Evolutionary conservation across 306 rosid genomes (phyloP), one percentile per base, ranked within the genome.

Genomic region (Ormosia semicastrata): DNA sequence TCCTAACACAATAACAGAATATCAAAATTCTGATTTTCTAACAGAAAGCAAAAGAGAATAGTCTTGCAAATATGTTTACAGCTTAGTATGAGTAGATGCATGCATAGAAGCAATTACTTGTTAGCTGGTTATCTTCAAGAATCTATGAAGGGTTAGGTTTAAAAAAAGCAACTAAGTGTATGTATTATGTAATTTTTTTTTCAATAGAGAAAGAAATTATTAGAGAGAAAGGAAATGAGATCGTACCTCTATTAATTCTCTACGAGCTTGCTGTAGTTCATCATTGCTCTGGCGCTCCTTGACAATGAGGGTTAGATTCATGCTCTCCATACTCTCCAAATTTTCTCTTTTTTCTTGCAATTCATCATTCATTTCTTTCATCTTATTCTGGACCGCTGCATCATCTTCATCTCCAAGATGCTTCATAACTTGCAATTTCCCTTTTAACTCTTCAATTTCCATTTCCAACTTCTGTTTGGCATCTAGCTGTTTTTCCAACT

Each of bases 281-380:
- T 92, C 97, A 70, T 95, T 95, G 92, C 96, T 92, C 60, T 82
- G 86, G n/a, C 99, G 99, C 89, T 95, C 98, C 80, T 91, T 93
- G 71, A 71, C 40, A 33, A 95, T 71, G 58, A 95, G 97, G 46
- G 90, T 76, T 57, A 73, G 80, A 88, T 95, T 89, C 71, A 87
- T 76, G 37, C 50, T 4, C 44, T 92, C 97, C 89, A 89, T 39
- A 81, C 40, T 69, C 0, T 88, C 91, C 71, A 93, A 85, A 81
- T 80, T 78, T 0, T 90, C 99, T 69, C 66, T 32, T 84, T 95
- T 93, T 12, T 86, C 85, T 71, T 33, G 39, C 75, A 95, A 73
- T 69, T 92, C 92, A 11, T 86, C 84, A 24, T 83, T 82, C 99
- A 95, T 93, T 69, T 89, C 97, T 84, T 92, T 82, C 87, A 95